These are phyloP conservation scores for Sporopachydermia lactativora DNA, from an alignment of 805 yeast genomes.

Conservation along the genomic window DNA sequence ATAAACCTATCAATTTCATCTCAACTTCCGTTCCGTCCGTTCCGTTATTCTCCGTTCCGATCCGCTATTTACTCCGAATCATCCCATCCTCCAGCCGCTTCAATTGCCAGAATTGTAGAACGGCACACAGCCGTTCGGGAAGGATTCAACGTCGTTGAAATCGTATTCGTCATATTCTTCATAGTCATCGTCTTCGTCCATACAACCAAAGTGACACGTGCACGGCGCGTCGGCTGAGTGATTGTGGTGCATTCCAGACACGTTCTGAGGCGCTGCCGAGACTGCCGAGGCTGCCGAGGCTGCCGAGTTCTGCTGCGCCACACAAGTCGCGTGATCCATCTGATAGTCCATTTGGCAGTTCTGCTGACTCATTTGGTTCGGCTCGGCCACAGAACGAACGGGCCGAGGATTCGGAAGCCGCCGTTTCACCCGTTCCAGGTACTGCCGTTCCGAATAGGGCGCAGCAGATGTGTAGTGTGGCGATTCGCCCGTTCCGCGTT, in stretches of 20 bases:
- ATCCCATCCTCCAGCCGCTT: too few relatives aligned
- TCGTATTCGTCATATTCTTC: not conserved
- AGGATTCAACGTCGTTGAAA: slow-evolving; percentile 1
- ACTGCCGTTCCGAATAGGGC: not conserved
- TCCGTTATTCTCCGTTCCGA: too few relatives aligned
- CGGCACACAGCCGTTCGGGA: not conserved
- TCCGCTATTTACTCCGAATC: too few relatives aligned
- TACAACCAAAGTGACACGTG: not conserved
- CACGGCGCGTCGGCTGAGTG: not conserved
- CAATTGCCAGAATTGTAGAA: not conserved
- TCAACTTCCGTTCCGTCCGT: too few relatives aligned
- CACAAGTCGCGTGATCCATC: not conserved
- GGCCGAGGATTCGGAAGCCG: not conserved
- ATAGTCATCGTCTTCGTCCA: not conserved
- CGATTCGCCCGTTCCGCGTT: not conserved
- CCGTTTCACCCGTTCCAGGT: not conserved
- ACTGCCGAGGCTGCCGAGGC: not conserved
- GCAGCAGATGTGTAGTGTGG: not conserved
- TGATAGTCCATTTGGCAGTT: not conserved
- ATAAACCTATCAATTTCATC: too few relatives aligned
- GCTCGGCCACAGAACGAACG: not conserved
- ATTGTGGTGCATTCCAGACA: not conserved
- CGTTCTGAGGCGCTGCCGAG: not conserved
- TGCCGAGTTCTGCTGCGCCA: not conserved
- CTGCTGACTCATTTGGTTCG: not conserved